Base-by-base conservation (phyloP, 169 alveolate genomes). In the Plasmodium vinckei region DNA sequence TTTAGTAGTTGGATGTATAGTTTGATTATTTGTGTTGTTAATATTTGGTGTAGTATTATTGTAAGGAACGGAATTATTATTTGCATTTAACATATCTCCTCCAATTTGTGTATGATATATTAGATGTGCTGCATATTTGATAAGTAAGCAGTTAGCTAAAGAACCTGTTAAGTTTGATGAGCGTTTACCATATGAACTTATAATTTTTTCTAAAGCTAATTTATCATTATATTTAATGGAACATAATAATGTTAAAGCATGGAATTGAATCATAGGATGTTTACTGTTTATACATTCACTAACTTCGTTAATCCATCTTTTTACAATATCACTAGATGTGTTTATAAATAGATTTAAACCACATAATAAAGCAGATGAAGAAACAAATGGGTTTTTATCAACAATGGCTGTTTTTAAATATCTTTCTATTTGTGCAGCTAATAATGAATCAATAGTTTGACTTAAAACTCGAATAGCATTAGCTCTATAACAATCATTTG, bases 401-500 rank as follows among this genome's bases (percentile, higher is more conserved):
- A 96, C 98, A 49, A 98, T 92, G 13, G 99, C 97, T 60, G 97
- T 92, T 88, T 96, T 96, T 64, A 97, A 91, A 89, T 97, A 98
- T 70, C 99, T 94, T 93, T 98, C 99, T 27, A 98, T 95, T 87
- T 96, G 98, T 27, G 98, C 94, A 7, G 98, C 96, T 95, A 97
- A 94, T 0, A 97, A 92, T 13, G 96, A 96, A 82, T 98, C 99
- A 49, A 98, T 95, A 49, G 98, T 97, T 87, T 96, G 96, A 67
- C 99, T 96, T 51, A 98, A 94, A 5, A 98, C 98, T 70, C 99
- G 95, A 70, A 98, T 94, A 49, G 99, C 99, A 87, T 97, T 96
- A 10, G 99, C 99, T 82, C 98, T 94, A 90, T 95, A 97, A 82
- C 97, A 94, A 77, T 96, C 98, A 87, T 97, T 98, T 51, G 95